These are phyloP conservation scores for Rhodotorula glutinis DNA, from an alignment of 1,284 basidiomycete genomes.

Conservation along the genomic window DNA sequence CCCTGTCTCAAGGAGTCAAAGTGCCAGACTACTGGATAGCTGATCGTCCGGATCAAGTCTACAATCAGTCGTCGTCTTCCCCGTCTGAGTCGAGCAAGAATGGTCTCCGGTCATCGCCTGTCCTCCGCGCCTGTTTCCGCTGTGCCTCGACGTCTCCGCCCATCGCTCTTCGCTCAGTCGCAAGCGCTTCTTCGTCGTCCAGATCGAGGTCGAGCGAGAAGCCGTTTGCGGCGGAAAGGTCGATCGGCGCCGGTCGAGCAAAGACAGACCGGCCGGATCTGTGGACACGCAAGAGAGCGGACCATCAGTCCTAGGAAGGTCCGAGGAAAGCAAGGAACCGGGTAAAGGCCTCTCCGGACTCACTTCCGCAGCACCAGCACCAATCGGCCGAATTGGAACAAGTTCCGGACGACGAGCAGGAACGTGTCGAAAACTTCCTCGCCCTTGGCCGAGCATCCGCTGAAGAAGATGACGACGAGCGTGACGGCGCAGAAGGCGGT, in stretches of 20 bases:
- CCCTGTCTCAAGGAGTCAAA: too few species aligned
- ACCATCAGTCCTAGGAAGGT: background rate
- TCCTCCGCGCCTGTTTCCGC: constrained; percentile 19
- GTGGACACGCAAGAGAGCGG: background rate
- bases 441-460: constrained; percentile 73
- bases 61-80: constrained; percentile 11
- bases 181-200: constrained; percentile 56
- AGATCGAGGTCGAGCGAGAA: constrained; percentile 61
- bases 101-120: constrained; percentile 7
- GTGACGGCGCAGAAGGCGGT: constrained; percentile 83
- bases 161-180: constrained; percentile 35
- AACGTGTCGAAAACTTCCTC: constrained; percentile 89
- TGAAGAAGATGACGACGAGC: constrained; percentile 75
- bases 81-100: constrained; percentile 30
- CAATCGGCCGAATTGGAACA: constrained; percentile 82
- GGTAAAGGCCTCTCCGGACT: constrained; percentile 45
- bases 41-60: too few species aligned
- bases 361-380: constrained; percentile 87
- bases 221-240: constrained; percentile 59
- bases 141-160: constrained; percentile 40
- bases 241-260: constrained; percentile 84
- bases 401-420: constrained; percentile 80
- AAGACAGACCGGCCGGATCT: constrained; percentile 94
- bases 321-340: background rate
- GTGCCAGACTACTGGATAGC: too few species aligned